phyloP scores from a whole-genome alignment of 2,329 filamentous ascomycete species.

The Sclerotinia borealis region DNA sequence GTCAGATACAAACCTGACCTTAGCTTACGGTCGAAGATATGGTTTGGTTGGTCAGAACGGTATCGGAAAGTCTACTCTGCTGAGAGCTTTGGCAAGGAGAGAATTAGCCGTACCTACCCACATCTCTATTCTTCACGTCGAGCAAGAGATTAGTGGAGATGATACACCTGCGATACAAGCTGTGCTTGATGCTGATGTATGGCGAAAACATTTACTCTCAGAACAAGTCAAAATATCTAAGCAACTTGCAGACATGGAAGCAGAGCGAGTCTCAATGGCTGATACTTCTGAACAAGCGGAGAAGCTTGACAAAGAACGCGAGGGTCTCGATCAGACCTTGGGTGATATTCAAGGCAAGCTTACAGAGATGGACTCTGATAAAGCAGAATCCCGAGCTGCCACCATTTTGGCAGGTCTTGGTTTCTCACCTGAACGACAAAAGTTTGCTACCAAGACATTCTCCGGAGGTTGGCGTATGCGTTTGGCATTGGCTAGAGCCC shows the following conservation, averaged over 20 bases:
- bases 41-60: conserved; percentile 98
- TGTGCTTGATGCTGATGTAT: conserved; percentile 94
- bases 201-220: conserved; percentile 88
- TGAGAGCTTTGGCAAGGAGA: conserved; percentile 85
- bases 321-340: conserved; percentile 83
- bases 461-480: conserved; percentile 99
- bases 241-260: conserved; percentile 71
- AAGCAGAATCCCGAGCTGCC: conserved; percentile 89
- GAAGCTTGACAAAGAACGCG: conserved; percentile 77
- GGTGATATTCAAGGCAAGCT: conserved; percentile 89
- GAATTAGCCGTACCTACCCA: conserved; percentile 93
- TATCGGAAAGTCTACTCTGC: conserved; percentile 94
- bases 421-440: conserved; percentile 89
- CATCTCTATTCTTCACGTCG: conserved; percentile 97
- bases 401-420: conserved; percentile 95
- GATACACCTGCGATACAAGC: conserved; percentile 93
- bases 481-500: conserved; percentile 83
- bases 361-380: conserved; percentile 98
- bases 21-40: conserved; percentile 90
- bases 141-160: conserved; percentile 96
- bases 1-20: conserved; percentile 80
- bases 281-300: conserved; percentile 88
- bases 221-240: conserved; percentile 83
- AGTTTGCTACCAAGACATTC: conserved; percentile 92
- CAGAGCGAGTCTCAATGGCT: conserved; percentile 70